phyloP scores from a whole-genome alignment of 768 basidiomycete species.

The Boletus reticuloceps region DNA sequence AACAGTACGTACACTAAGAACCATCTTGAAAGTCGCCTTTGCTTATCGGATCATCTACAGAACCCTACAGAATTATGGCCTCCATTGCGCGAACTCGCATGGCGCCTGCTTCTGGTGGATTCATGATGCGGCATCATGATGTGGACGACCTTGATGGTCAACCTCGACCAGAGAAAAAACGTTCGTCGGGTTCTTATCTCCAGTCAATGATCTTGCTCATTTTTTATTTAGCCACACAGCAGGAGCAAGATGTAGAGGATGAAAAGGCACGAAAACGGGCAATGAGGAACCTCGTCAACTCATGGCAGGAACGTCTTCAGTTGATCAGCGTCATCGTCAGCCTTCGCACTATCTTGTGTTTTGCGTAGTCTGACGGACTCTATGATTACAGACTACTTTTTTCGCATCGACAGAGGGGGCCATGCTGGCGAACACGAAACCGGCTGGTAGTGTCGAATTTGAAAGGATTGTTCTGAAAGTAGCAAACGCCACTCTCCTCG shows the following conservation, averaged over 20 bases:
- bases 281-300: slow-evolving; percentile 49
- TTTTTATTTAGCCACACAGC: slow-evolving; percentile 38
- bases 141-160: slow-evolving; percentile 4
- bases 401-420: slow-evolving; percentile 58
- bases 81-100: slow-evolving; percentile 5
- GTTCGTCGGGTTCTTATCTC: slow-evolving; percentile 10
- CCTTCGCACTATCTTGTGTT: neutral
- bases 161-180: slow-evolving; percentile 8
- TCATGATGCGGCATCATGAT: slow-evolving; percentile 14
- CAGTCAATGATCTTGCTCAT: neutral
- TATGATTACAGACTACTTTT: slow-evolving; percentile 49
- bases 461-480: slow-evolving; percentile 20
- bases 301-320: slow-evolving; percentile 63
- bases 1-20: slow-evolving; percentile 1
- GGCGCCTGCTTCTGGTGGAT: slow-evolving; percentile 9
- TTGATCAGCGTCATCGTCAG: slow-evolving; percentile 58
- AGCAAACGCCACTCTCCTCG: slow-evolving; percentile 48
- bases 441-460: slow-evolving; percentile 15
- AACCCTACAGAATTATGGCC: slow-evolving; percentile 7
- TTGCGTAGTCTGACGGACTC: neutral
- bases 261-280: slow-evolving; percentile 43
- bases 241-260: slow-evolving; percentile 49
- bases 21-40: neutral
- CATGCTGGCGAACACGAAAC: slow-evolving; percentile 45
- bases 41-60: slow-evolving; percentile 1